Evolutionary conservation across 2,329 filamentous ascomycete genomes (phyloP), one percentile per base, ranked within the genome.

Genomic region (Hypoxylon sp.): DNA sequence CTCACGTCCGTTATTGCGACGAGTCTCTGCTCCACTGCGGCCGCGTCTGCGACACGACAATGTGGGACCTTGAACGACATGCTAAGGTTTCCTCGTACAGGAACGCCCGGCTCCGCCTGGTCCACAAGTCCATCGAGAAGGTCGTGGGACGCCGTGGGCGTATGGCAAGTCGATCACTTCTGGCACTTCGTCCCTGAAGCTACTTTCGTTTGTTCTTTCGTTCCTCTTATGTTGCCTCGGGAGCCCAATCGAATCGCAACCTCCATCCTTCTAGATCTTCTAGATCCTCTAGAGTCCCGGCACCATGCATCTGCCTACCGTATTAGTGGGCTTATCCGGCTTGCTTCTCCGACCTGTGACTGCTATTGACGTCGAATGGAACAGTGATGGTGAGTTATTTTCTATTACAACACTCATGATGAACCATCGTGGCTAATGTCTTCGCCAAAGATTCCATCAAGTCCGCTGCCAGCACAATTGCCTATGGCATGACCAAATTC

Each of bases 401-500:
- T 43, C 20, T 17, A 7, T 24, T 4, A 33, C 5, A 33, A 3
- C 18, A 29, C 20, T 9, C 11, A 13, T 29, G 13, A 15, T n/a
- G 10, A n/a, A 42, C 6, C n/a, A 23, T n/a, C 9, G 48, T 31
- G 24, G n/a, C 60, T 65, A 18, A 63, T 42, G 26, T 38, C 26
- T 3, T n/a, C 35, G 2, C 15, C 35, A 46, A 65, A 60, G 40
- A 13, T 58, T n/a, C 62, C 10, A 53, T 65, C 17, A 65, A 65
- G 43, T 65, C 62, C 1, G 62, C 54, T 10, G 60, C 62, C 20
- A 63, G 62, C 38, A 63, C 62, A 9, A 55, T 65, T 27, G 62
- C 62, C 2, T 65, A 65, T 55, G 62, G 62, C 33, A 41, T 65
- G 8, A 57, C 63, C 20, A 63, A 63, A 21, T 63, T 57, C 23